A percentile compares a stretch with the other conserved stretches of the same genome.
phyloP scores from a whole-genome alignment of 768 basidiomycete genomes.

The Suillus occidentalis region DNA sequence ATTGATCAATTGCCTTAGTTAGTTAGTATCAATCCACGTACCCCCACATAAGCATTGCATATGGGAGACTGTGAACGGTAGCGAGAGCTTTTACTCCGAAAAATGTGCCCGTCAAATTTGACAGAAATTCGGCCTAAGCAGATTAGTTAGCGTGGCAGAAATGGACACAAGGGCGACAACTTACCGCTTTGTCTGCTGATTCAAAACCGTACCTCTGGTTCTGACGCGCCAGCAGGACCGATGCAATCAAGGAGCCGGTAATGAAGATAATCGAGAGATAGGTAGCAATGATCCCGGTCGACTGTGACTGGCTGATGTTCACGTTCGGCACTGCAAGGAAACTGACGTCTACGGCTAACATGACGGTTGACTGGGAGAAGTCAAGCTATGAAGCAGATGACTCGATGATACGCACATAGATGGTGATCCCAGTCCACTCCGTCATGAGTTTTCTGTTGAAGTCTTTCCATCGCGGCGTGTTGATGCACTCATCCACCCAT shows the following conservation, averaged over 20 bases:
- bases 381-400: neutral
- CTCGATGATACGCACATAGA: slow-evolving; percentile 37
- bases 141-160: neutral
- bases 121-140: slow-evolving; percentile 27
- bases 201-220: slow-evolving; percentile 30
- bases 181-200: slow-evolving; percentile 30
- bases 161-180: neutral
- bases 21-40: slow-evolving; percentile 11
- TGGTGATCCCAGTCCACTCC: slow-evolving; percentile 50
- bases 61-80: slow-evolving; percentile 33
- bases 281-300: slow-evolving; percentile 31
- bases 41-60: slow-evolving; percentile 34
- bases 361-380: slow-evolving; percentile 43
- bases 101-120: slow-evolving; percentile 10
- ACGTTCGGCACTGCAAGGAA: slow-evolving; percentile 55
- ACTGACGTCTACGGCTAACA: slow-evolving; percentile 53
- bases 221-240: slow-evolving; percentile 37
- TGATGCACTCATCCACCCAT: slow-evolving; percentile 21
- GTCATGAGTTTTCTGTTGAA: slow-evolving; percentile 41
- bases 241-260: slow-evolving; percentile 36
- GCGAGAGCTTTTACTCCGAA: slow-evolving; percentile 30
- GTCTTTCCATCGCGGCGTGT: slow-evolving; percentile 38
- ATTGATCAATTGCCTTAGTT: neutral
- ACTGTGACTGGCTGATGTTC: slow-evolving; percentile 14
- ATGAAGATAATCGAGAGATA: slow-evolving; percentile 40